Conservation (phyloP, 2,329 filamentous ascomycete species). For the Alternaria burnsii region DNA sequence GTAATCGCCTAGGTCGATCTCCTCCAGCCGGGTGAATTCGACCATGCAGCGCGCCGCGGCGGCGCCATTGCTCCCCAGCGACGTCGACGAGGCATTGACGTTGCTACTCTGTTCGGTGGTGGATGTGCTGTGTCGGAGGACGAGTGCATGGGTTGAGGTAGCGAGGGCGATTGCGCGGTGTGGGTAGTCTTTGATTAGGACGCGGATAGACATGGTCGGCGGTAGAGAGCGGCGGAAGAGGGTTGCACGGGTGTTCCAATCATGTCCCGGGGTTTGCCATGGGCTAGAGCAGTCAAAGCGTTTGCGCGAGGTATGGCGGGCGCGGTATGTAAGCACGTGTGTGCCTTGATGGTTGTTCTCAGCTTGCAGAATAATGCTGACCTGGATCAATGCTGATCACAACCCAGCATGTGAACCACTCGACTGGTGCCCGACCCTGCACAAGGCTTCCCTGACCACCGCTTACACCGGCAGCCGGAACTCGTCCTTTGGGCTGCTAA, state of each 20-base stretch:
- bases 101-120: conserved; percentile 63
- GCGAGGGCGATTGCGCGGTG: conserved; percentile 88
- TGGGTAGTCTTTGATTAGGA: conserved; percentile 86
- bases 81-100: conserved; percentile 67
- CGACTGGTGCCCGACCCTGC: conserved; percentile 27
- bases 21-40: conserved; percentile 75
- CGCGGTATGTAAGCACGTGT: conserved; percentile 33
- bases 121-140: conserved; percentile 79
- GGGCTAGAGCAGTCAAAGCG: conserved; percentile 3
- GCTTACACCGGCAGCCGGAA: conserved; percentile 19
- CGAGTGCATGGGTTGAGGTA: conserved; percentile 79
- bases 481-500: conserved; percentile 16
- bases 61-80: conserved; percentile 52
- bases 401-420: conserved; percentile 22
- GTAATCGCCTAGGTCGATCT: conserved; percentile 77
- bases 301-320: conserved; percentile 12
- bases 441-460: conserved; percentile 25
- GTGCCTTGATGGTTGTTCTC: conserved; percentile 29
- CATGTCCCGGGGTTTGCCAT: conserved; percentile 31
- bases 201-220: conserved; percentile 65
- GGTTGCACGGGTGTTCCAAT: conserved; percentile 18
- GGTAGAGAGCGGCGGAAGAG: conserved; percentile 21
- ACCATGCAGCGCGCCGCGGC: conserved; percentile 77
- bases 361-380: conserved; percentile 24
- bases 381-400: conserved; percentile 21